Conservation (phyloP, 2,329 filamentous ascomycete species). For the Calonectria naviculata region DNA sequence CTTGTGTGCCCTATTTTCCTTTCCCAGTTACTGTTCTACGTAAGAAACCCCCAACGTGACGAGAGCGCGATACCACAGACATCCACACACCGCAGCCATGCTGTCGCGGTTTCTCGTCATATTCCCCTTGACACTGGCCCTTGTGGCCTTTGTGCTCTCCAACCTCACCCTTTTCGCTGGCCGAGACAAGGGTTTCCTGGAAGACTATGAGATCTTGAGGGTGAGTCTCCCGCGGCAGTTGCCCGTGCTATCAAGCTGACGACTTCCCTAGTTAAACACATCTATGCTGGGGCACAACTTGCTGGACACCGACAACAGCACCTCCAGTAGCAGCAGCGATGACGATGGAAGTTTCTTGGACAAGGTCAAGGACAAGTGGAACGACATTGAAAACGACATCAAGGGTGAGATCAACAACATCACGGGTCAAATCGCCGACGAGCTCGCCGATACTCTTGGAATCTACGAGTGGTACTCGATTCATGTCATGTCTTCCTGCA, state of each 20-base stretch:
- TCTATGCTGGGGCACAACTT: slow-evolving; percentile 52
- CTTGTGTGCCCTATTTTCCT: neutral
- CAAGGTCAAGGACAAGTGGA: slow-evolving; percentile 41
- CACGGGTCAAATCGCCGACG: slow-evolving; percentile 51
- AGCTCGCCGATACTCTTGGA: slow-evolving; percentile 55
- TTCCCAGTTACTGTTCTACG: neutral
- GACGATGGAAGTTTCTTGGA: slow-evolving; percentile 43
- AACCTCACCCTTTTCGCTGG: slow-evolving; percentile 54
- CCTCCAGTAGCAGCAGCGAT: slow-evolving; percentile 33
- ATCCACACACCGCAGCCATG: slow-evolving; percentile 24
- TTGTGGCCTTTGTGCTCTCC: slow-evolving; percentile 52
- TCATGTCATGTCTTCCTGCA: slow-evolving; percentile 59
- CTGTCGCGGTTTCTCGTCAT: slow-evolving; percentile 44
- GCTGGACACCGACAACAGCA: slow-evolving; percentile 31
- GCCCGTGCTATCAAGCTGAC: slow-evolving; percentile 3
- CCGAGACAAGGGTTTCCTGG: slow-evolving; percentile 54
- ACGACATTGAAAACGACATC: slow-evolving; percentile 47
- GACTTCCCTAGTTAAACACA: slow-evolving; percentile 47
- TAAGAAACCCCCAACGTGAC: neutral
- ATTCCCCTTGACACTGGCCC: slow-evolving; percentile 50
- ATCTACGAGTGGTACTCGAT: slow-evolving; percentile 64
- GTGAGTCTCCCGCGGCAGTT: slow-evolving; percentile 37
- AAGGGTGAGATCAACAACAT: slow-evolving; percentile 53
- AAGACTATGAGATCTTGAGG: slow-evolving; percentile 54
- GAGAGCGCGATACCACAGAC: too few species aligned